phyloP scores from a whole-genome alignment of 257 asterid species.

The Scutellaria minor region DNA sequence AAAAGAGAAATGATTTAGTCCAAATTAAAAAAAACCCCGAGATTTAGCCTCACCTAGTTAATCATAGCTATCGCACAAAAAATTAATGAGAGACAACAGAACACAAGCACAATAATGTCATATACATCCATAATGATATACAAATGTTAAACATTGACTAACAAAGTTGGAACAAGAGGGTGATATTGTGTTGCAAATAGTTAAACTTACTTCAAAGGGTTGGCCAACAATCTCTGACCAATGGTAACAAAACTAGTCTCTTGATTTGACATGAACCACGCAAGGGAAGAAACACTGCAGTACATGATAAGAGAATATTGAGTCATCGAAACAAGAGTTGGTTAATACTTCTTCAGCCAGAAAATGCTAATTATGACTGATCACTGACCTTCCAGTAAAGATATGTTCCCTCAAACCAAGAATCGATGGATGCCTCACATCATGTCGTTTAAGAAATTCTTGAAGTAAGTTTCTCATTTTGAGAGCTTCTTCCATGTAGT shows the following conservation, averaged over 20 bases:
- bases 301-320: slow-evolving; percentile 1
- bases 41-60: not conserved
- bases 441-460: slow-evolving; percentile 60
- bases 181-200: not conserved
- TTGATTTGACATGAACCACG: slow-evolving; percentile 73
- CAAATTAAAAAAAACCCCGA: not conserved
- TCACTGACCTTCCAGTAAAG: slow-evolving; percentile 63
- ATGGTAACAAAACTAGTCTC: slow-evolving; percentile 68
- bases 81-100: not conserved
- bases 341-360: not conserved
- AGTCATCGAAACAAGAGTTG: slow-evolving; percentile 4
- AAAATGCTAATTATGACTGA: slow-evolving; percentile 27
- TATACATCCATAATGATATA: not conserved
- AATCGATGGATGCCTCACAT: slow-evolving; percentile 60
- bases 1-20: no score
- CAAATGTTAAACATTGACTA: not conserved
- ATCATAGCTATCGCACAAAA: not conserved
- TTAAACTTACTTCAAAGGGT: slow-evolving; percentile 61
- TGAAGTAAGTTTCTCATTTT: slow-evolving; percentile 68
- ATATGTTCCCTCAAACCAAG: slow-evolving; percentile 71
- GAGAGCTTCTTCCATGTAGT: slow-evolving; percentile 70
- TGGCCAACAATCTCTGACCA: slow-evolving; percentile 64
- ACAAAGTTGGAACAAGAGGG: not conserved
- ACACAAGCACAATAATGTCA: not conserved
- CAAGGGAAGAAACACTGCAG: slow-evolving; percentile 64